Evolutionary conservation across 495 filamentous ascomycete genomes (phyloP).

Genomic region (Symbiotaphrina buchneri): DNA sequence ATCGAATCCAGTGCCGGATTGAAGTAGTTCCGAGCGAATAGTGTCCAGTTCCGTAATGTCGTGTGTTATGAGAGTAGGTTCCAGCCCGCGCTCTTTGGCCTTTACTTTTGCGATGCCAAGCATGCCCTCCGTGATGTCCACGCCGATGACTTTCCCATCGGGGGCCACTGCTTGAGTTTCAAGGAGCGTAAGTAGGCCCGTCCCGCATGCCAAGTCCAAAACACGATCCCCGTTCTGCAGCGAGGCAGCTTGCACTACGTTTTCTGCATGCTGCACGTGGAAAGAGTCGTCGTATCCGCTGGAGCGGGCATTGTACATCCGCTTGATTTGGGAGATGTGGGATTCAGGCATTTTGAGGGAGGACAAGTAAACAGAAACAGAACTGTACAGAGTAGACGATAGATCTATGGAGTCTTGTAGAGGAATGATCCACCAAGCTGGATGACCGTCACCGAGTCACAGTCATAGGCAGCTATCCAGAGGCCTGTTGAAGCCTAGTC

Average conservation of each 20-base stretch:
- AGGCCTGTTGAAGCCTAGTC: too few species aligned
- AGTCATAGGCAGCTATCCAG: too few species aligned
- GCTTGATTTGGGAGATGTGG: too few species aligned
- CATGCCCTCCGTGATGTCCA: constrained; percentile 19
- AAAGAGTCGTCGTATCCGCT: not conserved
- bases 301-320: not conserved
- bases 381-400: too few species aligned
- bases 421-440: too few species aligned
- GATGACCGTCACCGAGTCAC: too few species aligned
- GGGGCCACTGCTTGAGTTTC: constrained; percentile 13
- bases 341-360: too few species aligned
- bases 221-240: constrained; percentile 12
- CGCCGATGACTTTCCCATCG: constrained; percentile 14
- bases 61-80: constrained; percentile 13
- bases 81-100: constrained; percentile 7
- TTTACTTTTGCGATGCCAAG: constrained; percentile 13
- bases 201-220: constrained; percentile 22
- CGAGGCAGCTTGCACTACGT: constrained; percentile 2
- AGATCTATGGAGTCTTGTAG: too few species aligned
- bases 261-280: not conserved
- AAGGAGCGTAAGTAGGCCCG: constrained; percentile 16
- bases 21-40: constrained; percentile 4
- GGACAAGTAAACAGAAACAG: too few species aligned
- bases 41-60: constrained; percentile 15
- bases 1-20: constrained; percentile 11